A percentile compares a stretch with the other conserved stretches of the same genome.
Evolutionary conservation across 371 early-diverging fungal species (phyloP).

Genomic region (Circinella umbellata): DNA sequence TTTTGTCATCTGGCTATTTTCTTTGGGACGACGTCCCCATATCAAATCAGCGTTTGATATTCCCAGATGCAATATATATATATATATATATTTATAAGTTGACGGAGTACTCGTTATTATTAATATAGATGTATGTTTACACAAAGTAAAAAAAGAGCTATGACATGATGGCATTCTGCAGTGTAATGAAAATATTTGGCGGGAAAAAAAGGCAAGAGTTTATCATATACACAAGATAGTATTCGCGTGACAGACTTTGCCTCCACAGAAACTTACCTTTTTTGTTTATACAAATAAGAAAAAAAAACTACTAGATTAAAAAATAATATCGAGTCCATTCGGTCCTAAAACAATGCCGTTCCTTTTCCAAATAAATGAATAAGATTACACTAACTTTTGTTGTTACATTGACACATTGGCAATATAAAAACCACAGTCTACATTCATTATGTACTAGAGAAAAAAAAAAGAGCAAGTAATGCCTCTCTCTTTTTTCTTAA

Average conservation of each 20-base stretch:
- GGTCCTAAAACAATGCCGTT: conserved; percentile 6
- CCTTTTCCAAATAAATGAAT: not conserved
- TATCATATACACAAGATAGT: not conserved
- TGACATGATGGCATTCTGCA: too few relatives aligned
- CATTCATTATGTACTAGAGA: too few relatives aligned
- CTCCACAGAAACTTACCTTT: conserved; percentile 7
- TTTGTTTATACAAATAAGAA: conserved; percentile 7
- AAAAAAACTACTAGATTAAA: not conserved
- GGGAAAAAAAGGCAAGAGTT: not conserved
- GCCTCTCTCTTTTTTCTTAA: too few relatives aligned
- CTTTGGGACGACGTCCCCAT: not conserved
- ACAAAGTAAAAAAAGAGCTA: too few relatives aligned
- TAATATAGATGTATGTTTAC: too few relatives aligned
- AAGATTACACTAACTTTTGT: too few relatives aligned
- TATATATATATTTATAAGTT: too few relatives aligned
- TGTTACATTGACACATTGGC: too few relatives aligned
- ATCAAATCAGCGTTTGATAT: not conserved
- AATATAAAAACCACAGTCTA: too few relatives aligned
- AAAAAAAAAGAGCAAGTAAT: too few relatives aligned
- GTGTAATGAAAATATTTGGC: not conserved
- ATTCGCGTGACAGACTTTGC: not conserved
- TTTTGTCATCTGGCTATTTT: not conserved
- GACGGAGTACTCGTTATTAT: too few relatives aligned
- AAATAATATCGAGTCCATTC: not conserved
- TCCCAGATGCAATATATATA: not conserved